These are phyloP conservation scores for Saccharomycopsis amapae DNA, from an alignment of 805 yeast genomes.

Conservation along the genomic window DNA sequence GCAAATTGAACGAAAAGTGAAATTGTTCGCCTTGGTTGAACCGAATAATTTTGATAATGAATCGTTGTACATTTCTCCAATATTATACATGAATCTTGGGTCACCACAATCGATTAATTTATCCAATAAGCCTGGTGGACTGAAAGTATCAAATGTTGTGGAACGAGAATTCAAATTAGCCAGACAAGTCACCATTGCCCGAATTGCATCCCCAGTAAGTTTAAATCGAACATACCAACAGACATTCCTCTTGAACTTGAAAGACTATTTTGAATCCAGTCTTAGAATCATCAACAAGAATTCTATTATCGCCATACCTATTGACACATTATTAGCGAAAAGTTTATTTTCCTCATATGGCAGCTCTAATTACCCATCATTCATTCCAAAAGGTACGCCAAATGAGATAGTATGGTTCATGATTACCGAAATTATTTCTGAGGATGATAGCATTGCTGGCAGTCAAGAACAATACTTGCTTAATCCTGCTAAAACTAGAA, in stretches of 20 bases:
- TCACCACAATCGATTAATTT: constrained; percentile 23
- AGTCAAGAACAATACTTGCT: constrained; percentile 41
- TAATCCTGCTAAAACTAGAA: constrained; percentile 60
- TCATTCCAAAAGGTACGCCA: constrained; percentile 53
- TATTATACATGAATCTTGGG: constrained; percentile 44
- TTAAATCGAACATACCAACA: constrained; percentile 57
- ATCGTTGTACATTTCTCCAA: constrained; percentile 53
- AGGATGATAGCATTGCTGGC: constrained; percentile 24
- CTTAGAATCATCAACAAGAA: constrained; percentile 53
- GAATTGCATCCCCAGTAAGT: constrained; percentile 64
- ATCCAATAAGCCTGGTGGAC: background rate
- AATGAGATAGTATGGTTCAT: constrained; percentile 84
- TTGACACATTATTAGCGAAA: constrained; percentile 62
- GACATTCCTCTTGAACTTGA: constrained; percentile 52
- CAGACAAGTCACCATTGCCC: constrained; percentile 53
- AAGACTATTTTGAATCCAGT: constrained; percentile 50
- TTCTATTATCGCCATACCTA: constrained; percentile 69
- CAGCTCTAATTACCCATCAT: constrained; percentile 26
- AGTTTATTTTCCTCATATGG: constrained; percentile 33
- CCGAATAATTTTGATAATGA: constrained; percentile 42
- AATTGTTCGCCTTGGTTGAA: constrained; percentile 52
- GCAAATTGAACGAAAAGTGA: constrained; percentile 21
- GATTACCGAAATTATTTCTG: constrained; percentile 44
- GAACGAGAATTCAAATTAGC: constrained; percentile 32
- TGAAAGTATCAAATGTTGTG: background rate